Evolutionary conservation across 2,329 filamentous ascomycete genomes (phyloP).

Genomic region (Trichocomaceae sp.): DNA sequence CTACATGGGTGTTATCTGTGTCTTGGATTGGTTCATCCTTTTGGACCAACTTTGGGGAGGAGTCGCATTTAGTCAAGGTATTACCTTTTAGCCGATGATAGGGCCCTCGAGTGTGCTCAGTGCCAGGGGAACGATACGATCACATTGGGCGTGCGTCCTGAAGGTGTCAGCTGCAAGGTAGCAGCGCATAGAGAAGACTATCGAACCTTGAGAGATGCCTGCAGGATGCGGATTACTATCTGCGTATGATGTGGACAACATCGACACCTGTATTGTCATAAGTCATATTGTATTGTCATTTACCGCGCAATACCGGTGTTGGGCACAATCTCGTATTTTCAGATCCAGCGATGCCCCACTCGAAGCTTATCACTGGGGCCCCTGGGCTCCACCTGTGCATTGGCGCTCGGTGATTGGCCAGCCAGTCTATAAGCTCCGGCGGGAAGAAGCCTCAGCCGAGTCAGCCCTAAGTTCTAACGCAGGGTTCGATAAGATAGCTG

Average conservation of each 20-base stretch:
- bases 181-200: background rate
- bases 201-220: background rate
- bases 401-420: background rate
- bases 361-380: background rate
- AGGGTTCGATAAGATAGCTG: too few species aligned
- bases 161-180: background rate
- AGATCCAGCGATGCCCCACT: background rate
- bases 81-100: background rate
- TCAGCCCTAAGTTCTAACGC: too few species aligned
- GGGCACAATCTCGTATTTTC: background rate
- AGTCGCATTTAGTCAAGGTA: background rate
- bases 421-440: background rate
- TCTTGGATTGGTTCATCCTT: background rate
- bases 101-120: background rate
- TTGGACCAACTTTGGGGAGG: background rate
- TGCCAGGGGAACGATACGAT: conserved; percentile 1
- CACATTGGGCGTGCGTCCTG: background rate
- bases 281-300: background rate
- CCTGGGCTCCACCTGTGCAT: background rate
- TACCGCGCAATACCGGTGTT: background rate
- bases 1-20: conserved; percentile 2
- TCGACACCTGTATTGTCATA: background rate
- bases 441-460: too few species aligned
- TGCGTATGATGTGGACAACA: background rate
- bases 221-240: background rate